Base-by-base conservation (phyloP, 2,329 filamentous ascomycete species). In the Huntiella bhutanensis region DNA sequence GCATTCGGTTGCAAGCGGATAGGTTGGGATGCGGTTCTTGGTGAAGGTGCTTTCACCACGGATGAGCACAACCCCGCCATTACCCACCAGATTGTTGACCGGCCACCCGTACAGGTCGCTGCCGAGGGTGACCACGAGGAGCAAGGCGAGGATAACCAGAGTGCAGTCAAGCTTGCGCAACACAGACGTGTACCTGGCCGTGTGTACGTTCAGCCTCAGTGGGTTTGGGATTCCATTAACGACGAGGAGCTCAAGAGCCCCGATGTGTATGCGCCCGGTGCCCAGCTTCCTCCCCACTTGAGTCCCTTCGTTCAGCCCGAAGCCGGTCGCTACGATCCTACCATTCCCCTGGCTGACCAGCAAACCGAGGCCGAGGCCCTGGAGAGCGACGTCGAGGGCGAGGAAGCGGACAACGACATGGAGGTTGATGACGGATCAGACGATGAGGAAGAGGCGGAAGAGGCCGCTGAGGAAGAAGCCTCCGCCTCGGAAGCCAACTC, bases 181-280 rank as follows among this genome's bases (percentile, higher is more conserved):
- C 81, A 83, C 56, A 76, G 76, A 52, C 77, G 86, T 51, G 80
- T 96, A 51, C 86, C 88, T n/a, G 88, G 88, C 33, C 74, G 91
- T 53, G 85, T 77, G 52, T 98, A 98, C 55, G 66, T 98, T 47
- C 91, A 98, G 65, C 91, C 91, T 15, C 91, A 98, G 60, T 98
- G 92, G 88, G 77, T 98, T 3, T 98, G 91, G 91, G 91, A 98
- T 58, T 88, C 83, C 56, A 67, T 94, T 60, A 98, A 98, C 60
- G 83, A 91, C 40, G 84, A 85, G 52, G 85, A 88, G 62, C 67
- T 98, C 47, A 78, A 95, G 60, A 73, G 82, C 53, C 76, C 87
- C 32, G 85, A 95, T 58, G 64, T 87, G 33, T 98, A 98, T 57
- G 83, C 80, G 0, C 91, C 91, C 2, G 91, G 91, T 13, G 81